A percentile compares a stretch with the other conserved stretches of the same genome.
Evolutionary conservation across 2,329 filamentous ascomycete genomes (phyloP).

Genomic region (Zymoseptoria brevis): DNA sequence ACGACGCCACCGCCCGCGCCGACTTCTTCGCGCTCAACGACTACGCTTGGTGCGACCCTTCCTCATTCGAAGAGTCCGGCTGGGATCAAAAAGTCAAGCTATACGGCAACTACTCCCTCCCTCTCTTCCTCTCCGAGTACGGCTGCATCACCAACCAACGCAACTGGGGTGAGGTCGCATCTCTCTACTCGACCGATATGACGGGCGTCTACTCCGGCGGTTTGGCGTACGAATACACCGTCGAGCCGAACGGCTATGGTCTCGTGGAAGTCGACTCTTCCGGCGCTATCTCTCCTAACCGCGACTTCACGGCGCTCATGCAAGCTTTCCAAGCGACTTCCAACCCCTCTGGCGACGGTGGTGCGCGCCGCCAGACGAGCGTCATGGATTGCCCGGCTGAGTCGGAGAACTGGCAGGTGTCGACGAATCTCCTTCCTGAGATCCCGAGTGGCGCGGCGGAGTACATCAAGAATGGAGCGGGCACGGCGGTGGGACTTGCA

Average conservation of each 20-base stretch:
- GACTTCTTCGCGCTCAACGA: constrained; percentile 89
- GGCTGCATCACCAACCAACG: constrained; percentile 79
- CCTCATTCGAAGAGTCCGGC: constrained; percentile 60
- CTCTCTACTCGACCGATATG: constrained; percentile 79
- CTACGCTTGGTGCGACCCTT: constrained; percentile 74
- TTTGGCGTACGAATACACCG: constrained; percentile 87
- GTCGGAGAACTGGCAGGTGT: constrained; percentile 50
- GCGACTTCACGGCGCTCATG: constrained; percentile 56
- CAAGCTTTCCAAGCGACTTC: constrained; percentile 42
- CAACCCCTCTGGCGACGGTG: constrained; percentile 50
- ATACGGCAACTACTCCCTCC: constrained; percentile 77
- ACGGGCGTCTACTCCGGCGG: constrained; percentile 85
- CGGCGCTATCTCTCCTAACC: constrained; percentile 47
- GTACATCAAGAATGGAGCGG: constrained; percentile 51
- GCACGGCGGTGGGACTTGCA: constrained; percentile 46
- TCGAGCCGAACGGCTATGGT: constrained; percentile 71
- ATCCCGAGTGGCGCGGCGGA: constrained; percentile 48
- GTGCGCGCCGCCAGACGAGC: constrained; percentile 43
- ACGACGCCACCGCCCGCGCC: constrained; percentile 64
- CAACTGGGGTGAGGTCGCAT: constrained; percentile 67
- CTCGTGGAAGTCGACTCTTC: constrained; percentile 58
- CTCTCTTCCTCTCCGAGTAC: constrained; percentile 90
- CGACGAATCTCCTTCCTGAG: constrained; percentile 44
- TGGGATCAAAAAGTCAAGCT: constrained; percentile 84
- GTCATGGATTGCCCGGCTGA: constrained; percentile 50